These are phyloP conservation scores for Friedmanniomyces simplex DNA, from an alignment of 495 filamentous ascomycete species.

Conservation along the genomic window DNA sequence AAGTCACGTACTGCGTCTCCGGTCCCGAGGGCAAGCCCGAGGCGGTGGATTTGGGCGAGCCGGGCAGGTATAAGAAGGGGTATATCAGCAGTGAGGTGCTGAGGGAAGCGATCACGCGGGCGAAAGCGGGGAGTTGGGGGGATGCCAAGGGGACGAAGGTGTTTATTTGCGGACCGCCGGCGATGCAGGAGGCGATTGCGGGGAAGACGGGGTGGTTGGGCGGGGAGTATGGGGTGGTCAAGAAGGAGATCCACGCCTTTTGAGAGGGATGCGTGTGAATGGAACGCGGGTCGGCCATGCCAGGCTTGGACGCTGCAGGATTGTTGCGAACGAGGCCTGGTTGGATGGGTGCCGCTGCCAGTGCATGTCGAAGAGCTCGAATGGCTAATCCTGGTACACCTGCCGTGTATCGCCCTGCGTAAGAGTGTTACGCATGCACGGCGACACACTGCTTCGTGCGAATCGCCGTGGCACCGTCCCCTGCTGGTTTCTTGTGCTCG, in stretches of 20 bases:
- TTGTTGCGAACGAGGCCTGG: too few species aligned
- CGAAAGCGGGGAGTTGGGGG: constrained; percentile 20
- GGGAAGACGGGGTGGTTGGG: constrained; percentile 31
- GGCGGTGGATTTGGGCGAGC: constrained; percentile 21
- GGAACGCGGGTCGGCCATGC: too few species aligned
- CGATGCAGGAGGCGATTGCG: constrained; percentile 49
- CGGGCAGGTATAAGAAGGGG: constrained; percentile 36
- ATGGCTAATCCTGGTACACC: too few species aligned
- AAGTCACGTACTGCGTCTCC: constrained; percentile 49
- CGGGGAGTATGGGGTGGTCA: constrained; percentile 31
- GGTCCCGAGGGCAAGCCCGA: constrained; percentile 29
- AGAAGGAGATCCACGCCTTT: constrained; percentile 47
- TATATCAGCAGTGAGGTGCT: constrained; percentile 48
- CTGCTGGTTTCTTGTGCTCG: too few species aligned
- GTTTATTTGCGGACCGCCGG: constrained; percentile 56
- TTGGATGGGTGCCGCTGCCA: too few species aligned
- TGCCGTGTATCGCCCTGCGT: too few species aligned
- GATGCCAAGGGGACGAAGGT: constrained; percentile 41
- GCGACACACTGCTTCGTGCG: too few species aligned
- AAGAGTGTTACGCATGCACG: too few species aligned
- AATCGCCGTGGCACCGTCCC: too few species aligned
- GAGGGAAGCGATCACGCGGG: constrained; percentile 36
- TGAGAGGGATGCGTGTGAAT: constrained; percentile 18
- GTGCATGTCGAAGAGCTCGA: too few species aligned
- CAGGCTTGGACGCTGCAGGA: too few species aligned